These are phyloP conservation scores for Rhizomucor pusillus DNA, from an alignment of 371 early-diverging fungal species.

Conservation along the genomic window DNA sequence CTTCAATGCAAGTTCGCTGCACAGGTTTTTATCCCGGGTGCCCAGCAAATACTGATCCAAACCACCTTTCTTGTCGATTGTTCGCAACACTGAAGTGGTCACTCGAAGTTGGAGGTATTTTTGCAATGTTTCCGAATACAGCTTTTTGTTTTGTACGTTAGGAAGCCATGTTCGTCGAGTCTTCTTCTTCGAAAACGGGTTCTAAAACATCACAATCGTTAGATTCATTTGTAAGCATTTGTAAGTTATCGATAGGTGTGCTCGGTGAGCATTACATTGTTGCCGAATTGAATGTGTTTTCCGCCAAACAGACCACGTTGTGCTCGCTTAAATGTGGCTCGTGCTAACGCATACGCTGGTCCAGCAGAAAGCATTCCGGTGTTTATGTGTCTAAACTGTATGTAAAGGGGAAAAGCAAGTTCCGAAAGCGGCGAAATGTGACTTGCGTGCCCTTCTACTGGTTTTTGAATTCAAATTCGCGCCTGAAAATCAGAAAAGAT, in stretches of 20 bases:
- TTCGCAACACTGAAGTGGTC: constrained; percentile 70
- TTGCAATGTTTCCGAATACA: constrained; percentile 69
- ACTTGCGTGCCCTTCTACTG: too few relatives aligned
- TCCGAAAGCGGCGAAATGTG: too few relatives aligned
- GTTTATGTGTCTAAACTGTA: too few relatives aligned
- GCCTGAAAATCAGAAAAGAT: too few relatives aligned
- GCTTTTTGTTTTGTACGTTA: constrained; percentile 69
- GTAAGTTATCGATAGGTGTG: too few relatives aligned
- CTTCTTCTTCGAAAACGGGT: constrained; percentile 73
- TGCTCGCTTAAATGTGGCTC: constrained; percentile 61
- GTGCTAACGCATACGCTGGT: constrained; percentile 50
- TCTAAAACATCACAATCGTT: constrained; percentile 24
- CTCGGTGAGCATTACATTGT: too few relatives aligned
- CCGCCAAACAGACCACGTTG: constrained; percentile 68
- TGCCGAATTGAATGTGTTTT: constrained; percentile 74
- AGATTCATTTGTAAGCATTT: background rate
- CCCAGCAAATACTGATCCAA: constrained; percentile 75
- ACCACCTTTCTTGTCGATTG: constrained; percentile 87
- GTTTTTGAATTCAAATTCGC: too few relatives aligned
- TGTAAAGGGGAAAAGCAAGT: too few relatives aligned
- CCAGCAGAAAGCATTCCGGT: constrained; percentile 40
- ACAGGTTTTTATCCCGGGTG: constrained; percentile 67
- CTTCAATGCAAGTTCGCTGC: constrained; percentile 49
- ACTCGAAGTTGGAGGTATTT: constrained; percentile 60
- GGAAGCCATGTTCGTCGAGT: constrained; percentile 83